Base-by-base conservation (phyloP, 140 eudicot genomes). In the Cichorium intybus region DNA sequence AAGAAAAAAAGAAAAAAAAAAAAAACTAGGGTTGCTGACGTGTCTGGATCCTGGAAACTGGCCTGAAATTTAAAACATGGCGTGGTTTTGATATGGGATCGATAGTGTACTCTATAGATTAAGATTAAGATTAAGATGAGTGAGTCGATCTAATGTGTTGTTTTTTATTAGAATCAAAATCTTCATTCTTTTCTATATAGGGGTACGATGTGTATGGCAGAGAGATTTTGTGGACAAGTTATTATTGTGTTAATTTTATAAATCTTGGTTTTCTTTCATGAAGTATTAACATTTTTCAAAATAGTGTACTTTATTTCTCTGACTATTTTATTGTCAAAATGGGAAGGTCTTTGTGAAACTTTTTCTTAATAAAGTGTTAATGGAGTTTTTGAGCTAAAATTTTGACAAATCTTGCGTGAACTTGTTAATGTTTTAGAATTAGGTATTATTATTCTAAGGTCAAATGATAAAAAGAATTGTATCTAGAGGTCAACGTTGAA, bases 111-210 rank as follows among this genome's bases (percentile, higher is more conserved):
- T 43, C 24, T 24, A 57, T 66, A n/a, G n/a, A n/a, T n/a, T n/a
- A n/a, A n/a, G n/a, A n/a, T n/a, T n/a, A n/a, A n/a, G n/a, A 33
- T 17, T 9, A 45, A 33, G 49, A 33, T 54, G 8, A 60, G 43
- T 50, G 31, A 57, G 66, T 70, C 62, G 62, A 68, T 58, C 27
- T 45, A 31, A 37, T 47, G 61, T 43, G 74, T 45, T 67, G 77
- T 71, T 64, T 69, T 69, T 61, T 34, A 21, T 67, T 55, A 76
- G 68, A 48, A 21, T 74, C 50, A 14, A 61, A 61, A 47, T 60
- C 45, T 43, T 72, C 78, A 66, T 73, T 73, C 63, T 78, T 78
- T 67, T 68, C 24, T 70, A 75, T 67, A 62, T 79, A 73, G 70
- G 57, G 12, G 1, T 17, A 46, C 62, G 22, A 31, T 47, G 55